Evolutionary conservation across 2,329 filamentous ascomycete species (phyloP).

Genomic region (Trichoderma hamatum): DNA sequence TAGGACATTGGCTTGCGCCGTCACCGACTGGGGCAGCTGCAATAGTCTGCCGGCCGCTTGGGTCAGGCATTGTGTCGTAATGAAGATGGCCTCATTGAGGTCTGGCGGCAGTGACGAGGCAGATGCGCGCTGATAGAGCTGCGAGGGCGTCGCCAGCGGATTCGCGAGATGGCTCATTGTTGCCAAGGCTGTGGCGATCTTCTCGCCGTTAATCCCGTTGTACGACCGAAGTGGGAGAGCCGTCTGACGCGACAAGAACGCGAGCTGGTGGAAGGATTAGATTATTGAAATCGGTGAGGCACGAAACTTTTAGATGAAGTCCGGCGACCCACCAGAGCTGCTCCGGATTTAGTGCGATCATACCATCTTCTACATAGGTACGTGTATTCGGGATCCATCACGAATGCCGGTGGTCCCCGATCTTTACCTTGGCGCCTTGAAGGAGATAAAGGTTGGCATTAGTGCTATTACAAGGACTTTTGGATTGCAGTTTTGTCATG

Average conservation of each 20-base stretch:
- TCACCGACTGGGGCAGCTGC: slow-evolving; percentile 80
- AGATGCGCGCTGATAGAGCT: slow-evolving; percentile 62
- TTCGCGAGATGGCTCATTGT: slow-evolving; percentile 67
- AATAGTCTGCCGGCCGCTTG: slow-evolving; percentile 81
- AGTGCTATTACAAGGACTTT: not conserved
- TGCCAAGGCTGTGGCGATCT: not conserved
- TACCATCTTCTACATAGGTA: not conserved
- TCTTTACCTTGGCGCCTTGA: not conserved
- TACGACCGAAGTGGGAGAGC: not conserved
- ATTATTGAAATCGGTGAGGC: not conserved
- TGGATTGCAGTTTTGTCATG: not conserved
- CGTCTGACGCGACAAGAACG: not conserved
- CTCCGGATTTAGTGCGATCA: not conserved
- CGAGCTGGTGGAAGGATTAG: not conserved
- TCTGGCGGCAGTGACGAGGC: slow-evolving; percentile 65
- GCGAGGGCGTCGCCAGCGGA: slow-evolving; percentile 70
- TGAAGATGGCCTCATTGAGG: slow-evolving; percentile 72
- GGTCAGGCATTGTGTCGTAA: slow-evolving; percentile 71
- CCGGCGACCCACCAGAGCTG: slow-evolving; percentile 18
- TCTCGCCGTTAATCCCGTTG: not conserved
- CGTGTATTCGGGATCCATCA: not conserved
- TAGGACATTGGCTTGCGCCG: slow-evolving; percentile 81
- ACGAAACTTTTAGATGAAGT: slow-evolving; percentile 16
- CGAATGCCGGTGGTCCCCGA: not conserved
- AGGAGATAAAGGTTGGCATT: not conserved